These are phyloP conservation scores for Domatiomyces catenatus DNA, from an alignment of 2,329 filamentous ascomycete species.

Conservation along the genomic window DNA sequence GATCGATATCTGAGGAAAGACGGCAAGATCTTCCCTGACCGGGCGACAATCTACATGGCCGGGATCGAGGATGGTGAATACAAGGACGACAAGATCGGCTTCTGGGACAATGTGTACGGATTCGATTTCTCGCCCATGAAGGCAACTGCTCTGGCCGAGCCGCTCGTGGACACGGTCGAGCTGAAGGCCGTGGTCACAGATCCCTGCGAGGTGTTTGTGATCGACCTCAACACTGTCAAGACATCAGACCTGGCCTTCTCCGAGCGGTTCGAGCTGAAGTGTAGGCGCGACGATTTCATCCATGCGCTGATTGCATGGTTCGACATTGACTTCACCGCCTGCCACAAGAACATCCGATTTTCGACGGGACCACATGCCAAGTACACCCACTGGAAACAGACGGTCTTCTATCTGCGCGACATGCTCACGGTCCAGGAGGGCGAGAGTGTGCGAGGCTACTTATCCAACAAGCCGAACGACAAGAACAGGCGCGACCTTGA, in stretches of 20 bases:
- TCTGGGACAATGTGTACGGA: constrained; percentile 98
- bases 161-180: constrained; percentile 93
- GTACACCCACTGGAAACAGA: constrained; percentile 99
- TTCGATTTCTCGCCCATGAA: constrained; percentile 95
- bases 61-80: constrained; percentile 98
- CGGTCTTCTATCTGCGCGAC: constrained; percentile 92
- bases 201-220: constrained; percentile 64
- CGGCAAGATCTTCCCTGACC: constrained; percentile 95
- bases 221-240: constrained; percentile 87
- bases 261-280: constrained; percentile 58
- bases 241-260: constrained; percentile 70
- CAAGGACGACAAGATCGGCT: constrained; percentile 99
- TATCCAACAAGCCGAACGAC: constrained; percentile 75
- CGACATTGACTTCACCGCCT: constrained; percentile 95
- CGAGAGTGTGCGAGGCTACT: constrained; percentile 57
- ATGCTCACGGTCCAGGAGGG: constrained; percentile 81
- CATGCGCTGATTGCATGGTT: constrained; percentile 98
- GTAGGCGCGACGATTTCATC: constrained; percentile 81
- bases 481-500: constrained; percentile 93
- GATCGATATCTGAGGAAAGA: constrained; percentile 78
- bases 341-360: constrained; percentile 95
- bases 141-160: constrained; percentile 81
- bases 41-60: constrained; percentile 91
- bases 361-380: constrained; percentile 95
- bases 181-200: constrained; percentile 94